Evolutionary conservation across 306 rosid species (phyloP).

Genomic region (Vigna unguiculata): DNA sequence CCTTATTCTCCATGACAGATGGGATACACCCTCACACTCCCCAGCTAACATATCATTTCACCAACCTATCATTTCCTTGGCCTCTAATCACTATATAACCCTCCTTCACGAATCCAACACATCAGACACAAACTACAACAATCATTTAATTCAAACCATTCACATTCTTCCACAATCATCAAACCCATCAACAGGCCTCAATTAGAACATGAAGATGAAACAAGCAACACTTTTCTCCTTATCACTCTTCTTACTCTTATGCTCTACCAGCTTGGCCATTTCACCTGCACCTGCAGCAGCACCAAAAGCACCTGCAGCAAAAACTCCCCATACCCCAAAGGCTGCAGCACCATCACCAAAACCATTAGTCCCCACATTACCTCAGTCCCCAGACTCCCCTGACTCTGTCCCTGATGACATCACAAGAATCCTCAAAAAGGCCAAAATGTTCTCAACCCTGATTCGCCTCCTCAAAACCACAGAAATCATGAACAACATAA

Average conservation of each 20-base stretch:
- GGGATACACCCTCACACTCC: conserved; percentile 7
- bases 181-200: neutral
- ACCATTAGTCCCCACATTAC: conserved; percentile 49
- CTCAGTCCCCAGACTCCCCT: conserved; percentile 42
- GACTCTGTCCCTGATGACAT: conserved; percentile 47
- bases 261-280: conserved; percentile 20
- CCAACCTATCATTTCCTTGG: conserved; percentile 28
- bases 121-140: neutral
- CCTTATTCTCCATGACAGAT: conserved; percentile 15
- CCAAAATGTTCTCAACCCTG: no score
- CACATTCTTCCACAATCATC: conserved; percentile 13
- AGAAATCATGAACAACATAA: no score
- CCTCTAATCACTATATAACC: conserved; percentile 17
- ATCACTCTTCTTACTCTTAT: conserved; percentile 28
- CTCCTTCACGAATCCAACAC: neutral
- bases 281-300: conserved; percentile 50
- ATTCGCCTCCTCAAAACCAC: no score
- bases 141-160: neutral
- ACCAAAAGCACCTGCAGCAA: conserved; percentile 38
- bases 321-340: conserved; percentile 17
- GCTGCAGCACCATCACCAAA: conserved; percentile 35
- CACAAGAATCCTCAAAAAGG: conserved; percentile 50
- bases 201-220: conserved; percentile 36
- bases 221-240: conserved; percentile 31
- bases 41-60: conserved; percentile 22